Conservation (phyloP, 2,329 filamentous ascomycete genomes). For the Epichloe aotearoae region DNA sequence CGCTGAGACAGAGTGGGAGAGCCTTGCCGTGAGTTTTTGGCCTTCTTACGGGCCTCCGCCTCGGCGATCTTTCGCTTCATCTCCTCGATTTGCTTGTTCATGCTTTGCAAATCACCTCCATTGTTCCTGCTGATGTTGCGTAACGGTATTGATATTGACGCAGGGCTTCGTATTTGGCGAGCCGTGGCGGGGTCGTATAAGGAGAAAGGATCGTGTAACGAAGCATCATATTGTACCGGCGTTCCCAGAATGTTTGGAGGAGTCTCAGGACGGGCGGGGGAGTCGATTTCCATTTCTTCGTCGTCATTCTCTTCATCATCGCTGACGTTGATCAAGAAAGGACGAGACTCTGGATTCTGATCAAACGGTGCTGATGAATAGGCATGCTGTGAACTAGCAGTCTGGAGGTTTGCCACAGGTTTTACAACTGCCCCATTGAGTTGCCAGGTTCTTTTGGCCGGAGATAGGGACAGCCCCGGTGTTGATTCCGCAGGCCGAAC, state of each 20-base stretch:
- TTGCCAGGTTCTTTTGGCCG: conserved; percentile 12
- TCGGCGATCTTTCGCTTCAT: conserved; percentile 47
- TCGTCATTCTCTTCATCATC: conserved; percentile 54
- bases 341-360: conserved; percentile 42
- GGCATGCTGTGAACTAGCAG: conserved; percentile 40
- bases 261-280: conserved; percentile 30
- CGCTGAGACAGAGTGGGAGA: conserved; percentile 18
- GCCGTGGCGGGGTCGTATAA: conserved; percentile 26
- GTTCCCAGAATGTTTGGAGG: conserved; percentile 18
- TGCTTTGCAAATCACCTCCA: conserved; percentile 31
- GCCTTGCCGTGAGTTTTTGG: conserved; percentile 20
- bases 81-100: conserved; percentile 46
- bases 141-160: conserved; percentile 25
- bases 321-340: conserved; percentile 73
- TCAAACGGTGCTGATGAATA: conserved; percentile 29
- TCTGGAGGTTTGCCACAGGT: conserved; percentile 51
- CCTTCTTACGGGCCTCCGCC: conserved; percentile 41
- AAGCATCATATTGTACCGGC: conserved; percentile 21
- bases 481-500: conserved; percentile 12
- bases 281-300: conserved; percentile 49
- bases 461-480: conserved; percentile 22
- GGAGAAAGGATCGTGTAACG: conserved; percentile 32
- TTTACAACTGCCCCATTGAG: conserved; percentile 14
- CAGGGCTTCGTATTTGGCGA: conserved; percentile 28
- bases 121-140: conserved; percentile 20